A percentile compares a stretch with the other conserved stretches of the same genome.
Evolutionary conservation across 148 eudicot species (phyloP).

Genomic region (Amaranthus palmeri): DNA sequence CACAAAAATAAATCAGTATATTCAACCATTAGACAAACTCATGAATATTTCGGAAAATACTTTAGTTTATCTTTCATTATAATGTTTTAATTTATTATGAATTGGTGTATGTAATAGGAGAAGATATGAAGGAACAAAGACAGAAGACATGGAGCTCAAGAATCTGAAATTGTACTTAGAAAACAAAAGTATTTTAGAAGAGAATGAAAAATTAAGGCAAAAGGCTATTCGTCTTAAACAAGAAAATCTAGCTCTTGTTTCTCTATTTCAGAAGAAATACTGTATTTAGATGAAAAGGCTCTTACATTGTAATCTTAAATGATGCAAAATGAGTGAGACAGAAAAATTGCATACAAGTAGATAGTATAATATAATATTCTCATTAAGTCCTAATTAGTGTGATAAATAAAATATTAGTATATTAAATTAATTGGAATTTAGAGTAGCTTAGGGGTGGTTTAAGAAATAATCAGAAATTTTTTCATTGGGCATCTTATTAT

Average conservation of each 20-base stretch:
- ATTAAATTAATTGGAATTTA: not conserved
- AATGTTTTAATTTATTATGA: not conserved
- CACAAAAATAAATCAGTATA: too few relatives aligned
- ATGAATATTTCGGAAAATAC: not conserved
- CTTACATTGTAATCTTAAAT: slow-evolving; percentile 2
- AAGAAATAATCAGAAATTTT: slow-evolving; percentile 20
- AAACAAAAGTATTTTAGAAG: slow-evolving; percentile 65
- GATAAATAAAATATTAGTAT: not conserved
- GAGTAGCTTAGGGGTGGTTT: slow-evolving; percentile 6
- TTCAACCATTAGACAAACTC: too few relatives aligned
- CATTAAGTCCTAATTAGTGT: not conserved
- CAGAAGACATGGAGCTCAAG: slow-evolving; percentile 49
- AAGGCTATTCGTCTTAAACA: slow-evolving; percentile 55
- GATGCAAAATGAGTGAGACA: too few relatives aligned
- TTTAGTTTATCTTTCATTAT: too few relatives aligned
- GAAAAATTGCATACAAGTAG: not conserved
- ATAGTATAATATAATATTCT: not conserved
- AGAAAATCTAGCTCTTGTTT: slow-evolving; percentile 60
- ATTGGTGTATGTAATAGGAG: slow-evolving; percentile 18
- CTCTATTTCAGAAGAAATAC: slow-evolving; percentile 46
- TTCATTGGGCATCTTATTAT: slow-evolving; percentile 5
- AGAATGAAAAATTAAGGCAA: slow-evolving; percentile 65
- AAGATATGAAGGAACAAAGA: slow-evolving; percentile 20
- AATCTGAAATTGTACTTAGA: slow-evolving; percentile 80
- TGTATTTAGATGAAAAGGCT: too few relatives aligned